Conservation (phyloP, 306 rosid genomes). For the Prunus mira region DNA sequence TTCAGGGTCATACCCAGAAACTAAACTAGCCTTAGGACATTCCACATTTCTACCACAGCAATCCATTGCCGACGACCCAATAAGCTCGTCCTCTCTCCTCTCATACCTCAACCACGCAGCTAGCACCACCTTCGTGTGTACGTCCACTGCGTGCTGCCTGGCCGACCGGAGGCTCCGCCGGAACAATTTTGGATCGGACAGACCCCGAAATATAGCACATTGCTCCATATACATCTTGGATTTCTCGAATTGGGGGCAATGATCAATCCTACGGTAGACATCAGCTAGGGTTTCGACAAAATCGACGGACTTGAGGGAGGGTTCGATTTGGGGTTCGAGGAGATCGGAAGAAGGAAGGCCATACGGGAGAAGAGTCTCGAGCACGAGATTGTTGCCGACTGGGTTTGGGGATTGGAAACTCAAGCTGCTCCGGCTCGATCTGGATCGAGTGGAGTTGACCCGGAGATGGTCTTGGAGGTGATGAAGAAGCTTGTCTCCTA, state of each 20-base stretch:
- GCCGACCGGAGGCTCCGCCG: conserved; percentile 68
- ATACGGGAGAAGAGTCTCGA: conserved; percentile 53
- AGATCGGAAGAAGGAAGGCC: conserved; percentile 65
- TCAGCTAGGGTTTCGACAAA: conserved; percentile 45
- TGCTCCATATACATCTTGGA: conserved; percentile 57
- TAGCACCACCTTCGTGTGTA: conserved; percentile 65
- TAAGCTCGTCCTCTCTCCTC: conserved; percentile 77
- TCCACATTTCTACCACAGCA: conserved; percentile 70
- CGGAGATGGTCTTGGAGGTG: conserved; percentile 52
- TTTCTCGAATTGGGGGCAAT: conserved; percentile 48
- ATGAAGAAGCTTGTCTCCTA: conserved; percentile 57
- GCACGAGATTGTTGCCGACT: conserved; percentile 17
- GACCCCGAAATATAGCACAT: conserved; percentile 47
- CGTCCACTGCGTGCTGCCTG: conserved; percentile 70
- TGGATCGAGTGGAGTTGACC: conserved; percentile 40
- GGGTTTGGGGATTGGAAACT: conserved; percentile 27
- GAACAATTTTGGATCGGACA: conserved; percentile 60
- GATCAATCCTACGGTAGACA: conserved; percentile 40
- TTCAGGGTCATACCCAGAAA: conserved; percentile 59
- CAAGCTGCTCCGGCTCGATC: conserved; percentile 27
- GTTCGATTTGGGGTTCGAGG: conserved; percentile 62
- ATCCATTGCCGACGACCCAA: conserved; percentile 54
- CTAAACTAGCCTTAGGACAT: conserved; percentile 64
- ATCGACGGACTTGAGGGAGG: conserved; percentile 45
- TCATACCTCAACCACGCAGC: conserved; percentile 73